These are phyloP conservation scores for Arthroderma uncinatum DNA, from an alignment of 2,329 filamentous ascomycete genomes.

Conservation along the genomic window DNA sequence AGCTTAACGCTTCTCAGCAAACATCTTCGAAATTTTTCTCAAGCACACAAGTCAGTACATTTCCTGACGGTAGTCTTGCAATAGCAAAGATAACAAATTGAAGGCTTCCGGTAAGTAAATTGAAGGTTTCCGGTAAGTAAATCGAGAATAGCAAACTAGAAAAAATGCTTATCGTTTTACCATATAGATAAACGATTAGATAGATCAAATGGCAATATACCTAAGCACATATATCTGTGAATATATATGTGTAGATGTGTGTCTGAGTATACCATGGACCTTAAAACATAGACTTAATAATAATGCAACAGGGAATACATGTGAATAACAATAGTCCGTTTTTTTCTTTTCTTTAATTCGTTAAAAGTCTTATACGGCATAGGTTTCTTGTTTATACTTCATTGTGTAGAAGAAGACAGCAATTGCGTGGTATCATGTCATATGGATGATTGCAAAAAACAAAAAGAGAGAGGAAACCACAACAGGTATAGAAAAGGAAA, in stretches of 20 bases:
- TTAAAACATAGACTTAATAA: not conserved
- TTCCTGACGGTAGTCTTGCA: too few species aligned
- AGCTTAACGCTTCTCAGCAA: too few species aligned
- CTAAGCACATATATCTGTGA: not conserved
- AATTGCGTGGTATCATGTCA: conserved; percentile 2
- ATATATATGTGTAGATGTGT: not conserved
- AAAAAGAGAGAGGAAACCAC: conserved; percentile 14
- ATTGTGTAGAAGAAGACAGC: conserved; percentile 3
- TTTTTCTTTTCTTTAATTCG: conserved; percentile 3
- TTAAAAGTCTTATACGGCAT: conserved; percentile 1
- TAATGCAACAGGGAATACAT: too few species aligned
- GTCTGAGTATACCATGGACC: not conserved
- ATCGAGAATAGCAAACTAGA: too few species aligned
- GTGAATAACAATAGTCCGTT: not conserved
- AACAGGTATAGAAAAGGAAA: conserved; percentile 26
- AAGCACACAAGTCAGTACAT: too few species aligned
- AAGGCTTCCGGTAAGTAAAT: too few species aligned
- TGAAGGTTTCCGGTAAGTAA: too few species aligned
- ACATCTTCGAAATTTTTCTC: too few species aligned
- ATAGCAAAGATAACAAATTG: too few species aligned
- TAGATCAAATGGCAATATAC: not conserved
- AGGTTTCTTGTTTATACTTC: conserved; percentile 3
- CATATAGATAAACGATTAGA: not conserved
- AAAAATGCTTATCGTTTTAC: too few species aligned
- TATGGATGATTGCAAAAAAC: not conserved